These are phyloP conservation scores for Cruciata laevipes DNA, from an alignment of 257 asterid species.

Conservation along the genomic window DNA sequence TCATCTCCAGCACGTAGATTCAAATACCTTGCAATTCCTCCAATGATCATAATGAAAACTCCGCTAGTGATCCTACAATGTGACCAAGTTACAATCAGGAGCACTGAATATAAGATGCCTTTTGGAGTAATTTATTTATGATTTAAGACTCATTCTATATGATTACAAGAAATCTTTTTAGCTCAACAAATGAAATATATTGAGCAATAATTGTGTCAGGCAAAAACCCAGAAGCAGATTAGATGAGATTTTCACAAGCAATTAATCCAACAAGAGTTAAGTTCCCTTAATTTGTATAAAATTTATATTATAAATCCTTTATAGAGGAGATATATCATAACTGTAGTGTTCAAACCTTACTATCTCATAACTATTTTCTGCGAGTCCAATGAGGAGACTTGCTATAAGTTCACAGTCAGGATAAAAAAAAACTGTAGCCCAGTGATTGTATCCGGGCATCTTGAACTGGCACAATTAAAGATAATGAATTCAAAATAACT, in stretches of 20 bases:
- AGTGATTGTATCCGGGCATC: background rate
- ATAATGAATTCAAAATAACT: no score
- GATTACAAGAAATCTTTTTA: background rate
- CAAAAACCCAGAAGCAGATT: background rate
- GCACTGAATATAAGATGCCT: background rate
- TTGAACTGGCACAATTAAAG: background rate
- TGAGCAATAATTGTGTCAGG: background rate
- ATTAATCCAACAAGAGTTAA: background rate
- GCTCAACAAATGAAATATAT: background rate
- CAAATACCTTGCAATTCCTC: constrained; percentile 56
- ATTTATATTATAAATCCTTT: no score
- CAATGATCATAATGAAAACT: constrained; percentile 52
- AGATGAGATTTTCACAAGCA: background rate
- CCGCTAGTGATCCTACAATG: constrained; percentile 58
- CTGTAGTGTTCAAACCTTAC: background rate
- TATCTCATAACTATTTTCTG: background rate
- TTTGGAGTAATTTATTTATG: background rate
- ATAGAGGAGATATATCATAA: background rate
- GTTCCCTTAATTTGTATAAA: background rate
- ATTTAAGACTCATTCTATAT: background rate
- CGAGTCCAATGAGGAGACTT: no score
- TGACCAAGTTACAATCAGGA: constrained; percentile 1
- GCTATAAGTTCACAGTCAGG: background rate
- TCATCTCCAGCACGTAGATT: constrained; percentile 43
- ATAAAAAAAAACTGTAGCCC: background rate